These are phyloP conservation scores for Taiozyma sp. DNA, from an alignment of 1,139 yeast species.

Conservation along the genomic window DNA sequence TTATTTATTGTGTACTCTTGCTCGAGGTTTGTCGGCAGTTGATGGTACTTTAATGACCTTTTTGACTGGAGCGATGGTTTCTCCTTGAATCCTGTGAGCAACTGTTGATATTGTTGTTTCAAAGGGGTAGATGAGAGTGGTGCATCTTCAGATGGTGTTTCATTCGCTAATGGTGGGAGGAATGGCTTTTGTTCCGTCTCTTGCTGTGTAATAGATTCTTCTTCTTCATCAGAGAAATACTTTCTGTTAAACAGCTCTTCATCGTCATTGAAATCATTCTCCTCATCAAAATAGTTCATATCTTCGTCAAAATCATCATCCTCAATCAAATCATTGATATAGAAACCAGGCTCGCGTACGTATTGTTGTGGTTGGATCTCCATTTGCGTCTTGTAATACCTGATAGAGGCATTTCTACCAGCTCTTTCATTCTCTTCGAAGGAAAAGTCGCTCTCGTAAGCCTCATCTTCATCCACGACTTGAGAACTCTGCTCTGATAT, in stretches of 20 bases:
- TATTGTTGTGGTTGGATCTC: constrained; percentile 11
- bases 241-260: constrained; percentile 38
- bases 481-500: neutral
- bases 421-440: constrained; percentile 50
- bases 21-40: constrained; percentile 18
- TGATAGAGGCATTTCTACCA: constrained; percentile 59
- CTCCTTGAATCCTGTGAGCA: neutral
- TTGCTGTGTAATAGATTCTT: constrained; percentile 13
- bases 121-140: neutral
- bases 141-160: neutral
- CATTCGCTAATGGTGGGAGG: neutral
- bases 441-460: constrained; percentile 41
- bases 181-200: neutral
- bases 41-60: constrained; percentile 22
- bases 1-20: constrained; percentile 18
- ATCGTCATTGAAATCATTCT: constrained; percentile 33
- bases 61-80: constrained; percentile 4
- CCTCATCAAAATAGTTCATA: constrained; percentile 38
- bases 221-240: constrained; percentile 37
- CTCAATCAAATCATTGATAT: constrained; percentile 37
- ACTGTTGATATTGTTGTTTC: neutral
- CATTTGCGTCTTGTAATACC: constrained; percentile 45
- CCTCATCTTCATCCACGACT: constrained; percentile 8
- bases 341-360: constrained; percentile 23
- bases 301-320: constrained; percentile 55